Evolutionary conservation across 148 eudicot species (phyloP).

Genomic region (Cornus kousa): DNA sequence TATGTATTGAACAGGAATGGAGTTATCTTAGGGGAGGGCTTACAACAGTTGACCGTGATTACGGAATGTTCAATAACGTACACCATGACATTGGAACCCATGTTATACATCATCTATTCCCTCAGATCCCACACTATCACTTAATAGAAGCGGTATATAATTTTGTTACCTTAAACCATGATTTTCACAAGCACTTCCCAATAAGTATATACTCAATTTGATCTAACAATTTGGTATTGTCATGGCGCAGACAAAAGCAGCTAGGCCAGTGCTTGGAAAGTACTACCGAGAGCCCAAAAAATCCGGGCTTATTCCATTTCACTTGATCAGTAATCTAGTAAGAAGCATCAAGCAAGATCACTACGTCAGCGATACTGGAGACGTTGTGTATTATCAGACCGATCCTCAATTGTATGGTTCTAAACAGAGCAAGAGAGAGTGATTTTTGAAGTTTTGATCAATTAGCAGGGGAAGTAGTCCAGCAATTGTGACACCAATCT

Average conservation of each 20-base stretch:
- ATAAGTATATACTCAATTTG: neutral
- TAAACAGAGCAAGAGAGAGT: constrained; percentile 22
- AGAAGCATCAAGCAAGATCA: constrained; percentile 46
- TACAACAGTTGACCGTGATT: constrained; percentile 49
- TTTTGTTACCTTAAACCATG: neutral
- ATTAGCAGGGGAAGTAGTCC: neutral
- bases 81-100: constrained; percentile 60
- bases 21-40: constrained; percentile 56
- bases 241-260: constrained; percentile 43
- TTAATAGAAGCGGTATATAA: constrained; percentile 43
- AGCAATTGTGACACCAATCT: neutral
- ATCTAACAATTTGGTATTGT: constrained; percentile 11
- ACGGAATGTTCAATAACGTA: constrained; percentile 40
- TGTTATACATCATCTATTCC: constrained; percentile 55
- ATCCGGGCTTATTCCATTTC: constrained; percentile 47
- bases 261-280: constrained; percentile 44
- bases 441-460: neutral
- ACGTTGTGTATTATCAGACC: constrained; percentile 48
- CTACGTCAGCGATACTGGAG: constrained; percentile 48
- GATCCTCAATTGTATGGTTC: constrained; percentile 21
- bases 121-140: constrained; percentile 60
- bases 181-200: neutral
- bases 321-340: constrained; percentile 29
- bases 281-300: constrained; percentile 55
- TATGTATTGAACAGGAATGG: constrained; percentile 44